Conservation (phyloP, 139 green algal species). For the Haematococcus sp. region DNA sequence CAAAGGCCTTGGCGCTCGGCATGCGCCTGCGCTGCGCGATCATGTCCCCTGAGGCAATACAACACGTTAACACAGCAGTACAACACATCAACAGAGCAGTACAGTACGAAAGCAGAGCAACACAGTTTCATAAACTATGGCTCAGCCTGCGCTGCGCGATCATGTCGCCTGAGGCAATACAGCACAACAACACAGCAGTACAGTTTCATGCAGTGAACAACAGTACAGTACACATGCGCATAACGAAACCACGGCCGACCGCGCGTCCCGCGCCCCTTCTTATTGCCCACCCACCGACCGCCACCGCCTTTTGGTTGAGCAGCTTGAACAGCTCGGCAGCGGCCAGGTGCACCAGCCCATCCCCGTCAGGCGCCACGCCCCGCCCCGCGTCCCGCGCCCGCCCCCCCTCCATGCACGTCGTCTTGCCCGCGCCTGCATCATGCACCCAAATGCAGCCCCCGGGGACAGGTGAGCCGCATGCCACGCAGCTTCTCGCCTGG, state of each 20-base stretch:
- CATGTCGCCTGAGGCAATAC: slow-evolving; percentile 10
- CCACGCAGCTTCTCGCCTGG: no score
- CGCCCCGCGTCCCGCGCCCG: slow-evolving; percentile 11
- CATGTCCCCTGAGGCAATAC: slow-evolving; percentile 13
- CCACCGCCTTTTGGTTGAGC: slow-evolving; percentile 52
- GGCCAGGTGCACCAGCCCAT: slow-evolving; percentile 52
- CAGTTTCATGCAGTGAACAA: no score
- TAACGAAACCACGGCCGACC: no score
- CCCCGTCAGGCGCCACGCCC: slow-evolving; percentile 16
- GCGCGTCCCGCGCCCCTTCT: no score
- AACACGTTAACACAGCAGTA: no score
- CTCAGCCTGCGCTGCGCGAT: slow-evolving; percentile 36
- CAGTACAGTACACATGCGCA: no score
- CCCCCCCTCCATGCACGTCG: slow-evolving; percentile 49
- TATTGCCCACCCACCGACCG: slow-evolving; percentile 38
- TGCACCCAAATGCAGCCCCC: no score
- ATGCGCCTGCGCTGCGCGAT: slow-evolving; percentile 38
- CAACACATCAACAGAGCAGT: not conserved
- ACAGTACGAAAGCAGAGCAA: no score
- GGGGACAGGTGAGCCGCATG: no score
- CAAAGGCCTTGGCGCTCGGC: slow-evolving; percentile 50
- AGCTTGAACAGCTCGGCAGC: slow-evolving; percentile 57
- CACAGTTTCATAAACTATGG: no score
- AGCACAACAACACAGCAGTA: no score
- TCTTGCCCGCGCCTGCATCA: slow-evolving; percentile 53